A percentile compares a stretch with the other conserved stretches of the same genome.
phyloP scores from a whole-genome alignment of 768 basidiomycete genomes.

The Psilocybe sp. region DNA sequence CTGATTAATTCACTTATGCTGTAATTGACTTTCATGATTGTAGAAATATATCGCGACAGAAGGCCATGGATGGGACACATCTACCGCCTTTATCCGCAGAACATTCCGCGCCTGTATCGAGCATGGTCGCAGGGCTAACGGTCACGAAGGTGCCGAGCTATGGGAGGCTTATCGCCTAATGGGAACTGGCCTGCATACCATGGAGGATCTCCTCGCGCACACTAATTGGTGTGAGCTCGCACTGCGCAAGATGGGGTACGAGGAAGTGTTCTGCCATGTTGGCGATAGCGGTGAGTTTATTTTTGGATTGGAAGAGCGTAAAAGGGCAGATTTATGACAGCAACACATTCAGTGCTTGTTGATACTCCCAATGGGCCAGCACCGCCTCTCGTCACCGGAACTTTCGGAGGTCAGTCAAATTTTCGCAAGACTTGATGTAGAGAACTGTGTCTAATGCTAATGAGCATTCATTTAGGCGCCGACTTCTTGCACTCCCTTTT shows the following conservation, averaged over 20 bases:
- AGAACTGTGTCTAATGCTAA: background rate
- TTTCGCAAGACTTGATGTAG: background rate
- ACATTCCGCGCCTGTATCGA: conserved; percentile 66
- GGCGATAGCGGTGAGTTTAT: conserved; percentile 49
- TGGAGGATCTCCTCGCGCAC: conserved; percentile 77
- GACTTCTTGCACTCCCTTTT: conserved; percentile 67
- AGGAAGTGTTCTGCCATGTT: conserved; percentile 77
- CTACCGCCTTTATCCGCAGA: conserved; percentile 63
- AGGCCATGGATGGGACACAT: conserved; percentile 69
- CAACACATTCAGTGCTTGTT: conserved; percentile 30
- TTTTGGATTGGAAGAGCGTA: background rate
- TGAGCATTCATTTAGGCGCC: conserved; percentile 27
- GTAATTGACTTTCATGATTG: background rate
- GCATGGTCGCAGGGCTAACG: conserved; percentile 54
- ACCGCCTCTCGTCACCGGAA: conserved; percentile 66
- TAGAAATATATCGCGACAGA: conserved; percentile 81
- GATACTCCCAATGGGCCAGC: conserved; percentile 54
- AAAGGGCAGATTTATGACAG: conserved; percentile 6
- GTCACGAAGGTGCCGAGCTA: conserved; percentile 51
- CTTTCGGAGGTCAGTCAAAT: conserved; percentile 48
- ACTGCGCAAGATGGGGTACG: conserved; percentile 65
- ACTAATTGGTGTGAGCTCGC: conserved; percentile 79
- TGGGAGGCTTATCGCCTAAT: conserved; percentile 72
- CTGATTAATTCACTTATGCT: too few relatives aligned
- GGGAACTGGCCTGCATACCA: conserved; percentile 63